A percentile compares a stretch with the other conserved stretches of the same genome.
These are phyloP conservation scores for Alternaria incomplexa DNA, from an alignment of 2,329 filamentous ascomycete species.

Conservation along the genomic window DNA sequence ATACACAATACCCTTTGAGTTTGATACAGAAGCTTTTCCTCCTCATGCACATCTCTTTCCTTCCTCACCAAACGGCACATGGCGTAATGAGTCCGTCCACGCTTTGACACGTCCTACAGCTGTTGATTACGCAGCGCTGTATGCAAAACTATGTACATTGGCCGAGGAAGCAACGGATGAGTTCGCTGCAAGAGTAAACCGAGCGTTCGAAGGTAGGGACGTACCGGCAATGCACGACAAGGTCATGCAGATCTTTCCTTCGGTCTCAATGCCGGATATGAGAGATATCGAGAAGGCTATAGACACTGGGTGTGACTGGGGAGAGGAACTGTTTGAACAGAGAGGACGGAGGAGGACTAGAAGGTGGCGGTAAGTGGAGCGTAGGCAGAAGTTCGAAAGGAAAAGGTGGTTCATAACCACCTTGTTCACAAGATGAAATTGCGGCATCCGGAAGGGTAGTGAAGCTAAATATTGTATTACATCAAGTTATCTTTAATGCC, in stretches of 20 bases:
- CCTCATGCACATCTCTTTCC: slow-evolving; percentile 9
- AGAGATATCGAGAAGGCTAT: background rate
- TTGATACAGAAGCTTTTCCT: slow-evolving; percentile 17
- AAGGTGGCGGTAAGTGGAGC: background rate
- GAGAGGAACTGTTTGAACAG: background rate
- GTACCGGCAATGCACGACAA: background rate
- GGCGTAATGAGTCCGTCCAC: background rate
- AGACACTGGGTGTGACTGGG: background rate
- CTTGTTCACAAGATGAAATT: background rate
- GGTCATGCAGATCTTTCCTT: background rate
- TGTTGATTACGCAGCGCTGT: background rate
- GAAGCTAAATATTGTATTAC: background rate
- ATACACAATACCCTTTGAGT: background rate
- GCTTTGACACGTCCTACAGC: background rate
- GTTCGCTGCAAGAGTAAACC: slow-evolving; percentile 9
- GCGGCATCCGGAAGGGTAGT: background rate
- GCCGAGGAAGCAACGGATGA: slow-evolving; percentile 1
- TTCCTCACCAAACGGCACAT: slow-evolving; percentile 16
- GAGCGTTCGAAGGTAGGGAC: slow-evolving; percentile 20
- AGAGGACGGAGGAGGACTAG: background rate
- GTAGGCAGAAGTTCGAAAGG: background rate
- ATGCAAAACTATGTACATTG: background rate
- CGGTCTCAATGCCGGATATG: slow-evolving; percentile 9
- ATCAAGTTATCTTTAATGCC: background rate
- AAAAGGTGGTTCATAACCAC: background rate